Conservation (phyloP, 2,329 filamentous ascomycete species). For the Ophidiomyces ophidiicola region DNA sequence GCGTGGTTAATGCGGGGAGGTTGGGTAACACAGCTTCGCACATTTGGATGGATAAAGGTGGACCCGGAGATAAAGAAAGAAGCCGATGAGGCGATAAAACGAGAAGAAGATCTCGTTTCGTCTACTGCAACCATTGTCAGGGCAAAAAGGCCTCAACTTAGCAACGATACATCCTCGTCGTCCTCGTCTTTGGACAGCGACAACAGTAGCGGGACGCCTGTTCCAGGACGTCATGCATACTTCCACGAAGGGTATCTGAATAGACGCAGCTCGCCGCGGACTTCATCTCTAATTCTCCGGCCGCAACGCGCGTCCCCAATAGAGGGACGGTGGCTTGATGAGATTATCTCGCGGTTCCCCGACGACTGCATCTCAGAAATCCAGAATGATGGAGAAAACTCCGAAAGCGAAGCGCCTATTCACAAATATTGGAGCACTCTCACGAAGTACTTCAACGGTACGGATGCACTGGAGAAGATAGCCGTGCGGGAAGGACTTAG, state of each 20-base stretch:
- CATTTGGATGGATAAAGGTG: conserved; percentile 79
- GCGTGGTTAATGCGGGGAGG: conserved; percentile 86
- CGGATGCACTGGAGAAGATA: conserved; percentile 72
- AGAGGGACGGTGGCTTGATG: conserved; percentile 58
- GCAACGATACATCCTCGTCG: conserved; percentile 25
- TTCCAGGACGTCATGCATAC: conserved; percentile 21
- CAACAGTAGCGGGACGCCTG: conserved; percentile 28
- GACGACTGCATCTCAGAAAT: conserved; percentile 16
- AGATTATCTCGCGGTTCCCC: conserved; percentile 33
- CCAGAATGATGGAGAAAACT: conserved; percentile 18
- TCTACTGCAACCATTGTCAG: conserved; percentile 8
- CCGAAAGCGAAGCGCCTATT: conserved; percentile 25
- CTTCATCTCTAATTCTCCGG: conserved; percentile 59
- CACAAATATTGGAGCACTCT: conserved; percentile 60
- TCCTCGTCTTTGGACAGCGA: conserved; percentile 29
- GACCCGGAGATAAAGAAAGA: conserved; percentile 67
- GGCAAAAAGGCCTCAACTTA: conserved; percentile 13
- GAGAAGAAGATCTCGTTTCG: conserved; percentile 11
- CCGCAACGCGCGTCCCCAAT: conserved; percentile 66
- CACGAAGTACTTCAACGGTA: conserved; percentile 78
- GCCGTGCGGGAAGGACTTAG: conserved; percentile 76
- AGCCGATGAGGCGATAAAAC: conserved; percentile 47
- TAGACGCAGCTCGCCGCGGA: conserved; percentile 14
- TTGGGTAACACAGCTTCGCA: conserved; percentile 87
- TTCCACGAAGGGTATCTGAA: background rate